Conservation (phyloP, 2,329 filamentous ascomycete genomes). For the Cercospora canescens region DNA sequence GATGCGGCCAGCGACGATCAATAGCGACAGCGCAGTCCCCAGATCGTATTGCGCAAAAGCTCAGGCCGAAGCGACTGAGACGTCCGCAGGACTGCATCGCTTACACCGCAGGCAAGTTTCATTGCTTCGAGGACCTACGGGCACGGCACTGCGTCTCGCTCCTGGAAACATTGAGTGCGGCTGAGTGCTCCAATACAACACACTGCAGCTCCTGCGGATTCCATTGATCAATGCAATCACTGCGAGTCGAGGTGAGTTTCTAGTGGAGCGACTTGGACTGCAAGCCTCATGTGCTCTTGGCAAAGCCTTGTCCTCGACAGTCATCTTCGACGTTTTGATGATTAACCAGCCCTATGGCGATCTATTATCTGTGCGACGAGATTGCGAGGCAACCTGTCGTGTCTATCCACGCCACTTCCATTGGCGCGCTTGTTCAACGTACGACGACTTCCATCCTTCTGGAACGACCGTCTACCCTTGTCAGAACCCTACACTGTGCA, state of each 20-base stretch:
- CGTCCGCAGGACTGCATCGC: background rate
- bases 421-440: background rate
- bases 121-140: background rate
- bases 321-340: conserved; percentile 18
- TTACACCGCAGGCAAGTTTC: background rate
- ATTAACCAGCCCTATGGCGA: conserved; percentile 24
- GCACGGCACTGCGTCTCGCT: background rate
- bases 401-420: background rate
- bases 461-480: background rate
- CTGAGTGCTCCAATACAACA: background rate
- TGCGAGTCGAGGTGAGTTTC: too few relatives aligned
- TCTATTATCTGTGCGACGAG: background rate
- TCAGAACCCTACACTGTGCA: background rate
- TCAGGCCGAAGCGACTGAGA: background rate
- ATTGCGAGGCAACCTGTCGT: background rate
- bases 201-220: background rate
- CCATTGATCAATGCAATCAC: background rate
- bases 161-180: background rate
- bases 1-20: background rate
- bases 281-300: conserved; percentile 20
- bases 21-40: too few relatives aligned
- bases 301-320: conserved; percentile 19
- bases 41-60: too few relatives aligned
- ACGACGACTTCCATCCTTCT: background rate
- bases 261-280: background rate